Base-by-base conservation (phyloP, 345 rosid genomes). In the Salix koriyanagi region DNA sequence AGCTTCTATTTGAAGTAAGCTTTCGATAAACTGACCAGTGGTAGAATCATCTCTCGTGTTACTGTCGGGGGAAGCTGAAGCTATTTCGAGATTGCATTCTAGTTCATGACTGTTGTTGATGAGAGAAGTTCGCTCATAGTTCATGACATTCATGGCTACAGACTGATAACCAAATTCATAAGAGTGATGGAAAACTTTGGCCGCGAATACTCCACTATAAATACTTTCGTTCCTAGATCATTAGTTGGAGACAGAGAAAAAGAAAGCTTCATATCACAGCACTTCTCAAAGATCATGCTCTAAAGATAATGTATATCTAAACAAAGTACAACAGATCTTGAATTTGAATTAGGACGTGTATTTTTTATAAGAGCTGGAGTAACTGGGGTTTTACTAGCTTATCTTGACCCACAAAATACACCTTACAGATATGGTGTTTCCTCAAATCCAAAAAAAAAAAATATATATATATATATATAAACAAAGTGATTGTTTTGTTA, bases 301-400 rank as follows among this genome's bases (percentile, higher is more conserved):
- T 41, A 41, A 41, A 10, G 44, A 41, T 9, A 41, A 41, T 4
- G 44, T 0, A 10, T 10, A 10, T 41, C 44, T 41, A 32, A 32
- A 32, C 5, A 32, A 32, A 32, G 34, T 32, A 32, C 0, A 32
- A 0, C 34, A 32, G 0, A 0, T 30, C 32, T 30, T 0, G 32
- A 3, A 0, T 32, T 32, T 4, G 5, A 32, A 0, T 32, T 0
- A 32, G 5, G 0, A 32, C 5, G 5, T 32, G 0, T 4, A 3
- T 32, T 0, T 32, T 0, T 32, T 32, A 0, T 3, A 32, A 32
- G 34, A 32, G 34, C 0, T 32, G 4, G 2, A 0, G 34, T 0
- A 4, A 0, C 0, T 0, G 34, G 0, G 2, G 34, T 32, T 32
- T 32, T 32, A 32, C 0, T 30, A 30, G 0, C 4, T 30, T 2